Evolutionary conservation across 805 yeast genomes (phyloP), one percentile per base, ranked within the genome.

Genomic region (Henningerozyma blattae): DNA sequence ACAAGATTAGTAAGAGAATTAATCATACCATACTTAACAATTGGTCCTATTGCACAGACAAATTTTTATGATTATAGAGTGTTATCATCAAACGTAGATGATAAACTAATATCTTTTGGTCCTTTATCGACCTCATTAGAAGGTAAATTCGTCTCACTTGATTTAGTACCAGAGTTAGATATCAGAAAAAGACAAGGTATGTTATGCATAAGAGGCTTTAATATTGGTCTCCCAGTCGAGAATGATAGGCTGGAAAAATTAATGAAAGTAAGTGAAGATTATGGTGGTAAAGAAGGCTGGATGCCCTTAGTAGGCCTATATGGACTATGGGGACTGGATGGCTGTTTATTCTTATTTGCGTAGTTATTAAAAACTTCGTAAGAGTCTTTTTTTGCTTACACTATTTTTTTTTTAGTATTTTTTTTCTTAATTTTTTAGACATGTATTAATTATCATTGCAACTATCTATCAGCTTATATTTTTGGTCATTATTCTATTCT

Each of bases 321-420:
- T 24, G 86, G 84, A 0, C 61, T 62, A 25, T 77, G 77, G 67
- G 87, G 85, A 12, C 60, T 54, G 19, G 89, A 80, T 52, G 87
- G 87, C 2, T 78, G 87, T 48, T 65, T 80, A 38, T 6, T 5
- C 6, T 12, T 18, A 14, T 20, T 15, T 28, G 3, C 19, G 5
- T 13, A 25, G 19, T 15, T 16, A 10, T 25, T 27, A 34, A 8
- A 15, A 12, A 3, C 17, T 29, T 29, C 9, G 2, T 12, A 10
- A 10, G 14, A 15, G 13, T 12, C 15, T 14, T 32, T 10, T 36
- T 32, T 32, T 22, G 18, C 30, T 15, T 32, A 14, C 35, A 22
- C 20, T 31, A 17, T 14, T 25, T 18, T 25, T 8, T 8, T 22
- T 34, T 15, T 16, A 24, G 10, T 24, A 24, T 5, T 12, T 24